These are phyloP conservation scores for Corynascus novoguineensis DNA, from an alignment of 495 filamentous ascomycete species.

Conservation along the genomic window DNA sequence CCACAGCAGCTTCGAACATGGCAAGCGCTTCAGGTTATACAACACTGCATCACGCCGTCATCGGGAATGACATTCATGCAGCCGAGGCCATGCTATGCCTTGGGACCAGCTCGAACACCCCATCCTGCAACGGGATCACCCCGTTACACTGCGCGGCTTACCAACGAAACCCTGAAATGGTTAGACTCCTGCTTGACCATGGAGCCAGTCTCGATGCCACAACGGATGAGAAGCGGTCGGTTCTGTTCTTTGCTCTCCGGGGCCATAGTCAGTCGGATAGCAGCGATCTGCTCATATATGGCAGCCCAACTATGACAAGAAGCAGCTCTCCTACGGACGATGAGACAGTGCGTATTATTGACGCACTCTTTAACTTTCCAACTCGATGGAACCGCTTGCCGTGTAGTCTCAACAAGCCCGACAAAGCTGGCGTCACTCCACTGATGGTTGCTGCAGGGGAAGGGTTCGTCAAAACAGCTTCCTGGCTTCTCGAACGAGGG, in stretches of 20 bases:
- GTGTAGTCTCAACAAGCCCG: background rate
- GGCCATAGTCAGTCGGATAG: background rate
- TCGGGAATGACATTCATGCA: background rate
- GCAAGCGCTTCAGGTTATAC: background rate
- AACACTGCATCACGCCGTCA: conserved; percentile 15
- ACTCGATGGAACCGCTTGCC: background rate
- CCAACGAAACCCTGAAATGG: conserved; percentile 9
- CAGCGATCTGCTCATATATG: conserved; percentile 3
- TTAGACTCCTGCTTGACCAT: conserved; percentile 10
- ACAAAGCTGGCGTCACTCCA: conserved; percentile 19
- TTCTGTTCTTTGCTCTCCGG: conserved; percentile 21
- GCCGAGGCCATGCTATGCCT: background rate
- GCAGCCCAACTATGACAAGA: background rate
- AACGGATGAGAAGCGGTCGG: conserved; percentile 11
- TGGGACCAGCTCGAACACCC: conserved; percentile 5
- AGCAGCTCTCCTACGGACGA: conserved; percentile 7
- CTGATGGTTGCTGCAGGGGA: conserved; percentile 21
- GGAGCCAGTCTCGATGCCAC: conserved; percentile 17
- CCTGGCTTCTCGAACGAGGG: conserved; percentile 7
- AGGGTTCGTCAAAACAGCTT: conserved; percentile 8
- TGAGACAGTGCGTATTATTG: conserved; percentile 5
- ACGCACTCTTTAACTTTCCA: conserved; percentile 11
- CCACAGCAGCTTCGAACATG: background rate
- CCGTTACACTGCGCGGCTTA: conserved; percentile 19
- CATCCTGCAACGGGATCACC: conserved; percentile 10